Evolutionary conservation across 2,329 filamentous ascomycete species (phyloP).

Genomic region (Dothiorella sarmentorum): DNA sequence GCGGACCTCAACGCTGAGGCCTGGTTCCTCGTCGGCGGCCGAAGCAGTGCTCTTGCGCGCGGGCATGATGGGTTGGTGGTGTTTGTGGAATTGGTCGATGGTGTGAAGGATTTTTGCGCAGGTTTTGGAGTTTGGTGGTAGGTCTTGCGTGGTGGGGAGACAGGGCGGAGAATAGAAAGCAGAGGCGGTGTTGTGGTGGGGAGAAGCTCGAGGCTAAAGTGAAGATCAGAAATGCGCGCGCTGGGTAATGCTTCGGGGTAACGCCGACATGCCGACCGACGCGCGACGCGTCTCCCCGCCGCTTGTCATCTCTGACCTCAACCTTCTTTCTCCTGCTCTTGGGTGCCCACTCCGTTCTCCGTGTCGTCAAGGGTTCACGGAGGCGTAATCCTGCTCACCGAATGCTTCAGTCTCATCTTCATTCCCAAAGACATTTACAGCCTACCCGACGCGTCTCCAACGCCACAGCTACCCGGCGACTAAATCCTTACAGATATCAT

Average conservation of each 20-base stretch:
- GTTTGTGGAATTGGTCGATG: not conserved
- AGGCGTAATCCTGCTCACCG: not conserved
- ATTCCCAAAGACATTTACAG: not conserved
- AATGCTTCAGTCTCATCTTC: not conserved
- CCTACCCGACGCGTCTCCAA: not conserved
- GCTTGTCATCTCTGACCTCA: not conserved
- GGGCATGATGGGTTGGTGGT: conserved; percentile 37
- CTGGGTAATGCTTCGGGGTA: not conserved
- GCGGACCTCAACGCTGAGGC: conserved; percentile 44
- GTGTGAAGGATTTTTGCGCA: not conserved
- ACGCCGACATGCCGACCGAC: not conserved
- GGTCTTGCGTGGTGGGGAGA: not conserved
- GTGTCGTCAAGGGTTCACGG: too few relatives aligned
- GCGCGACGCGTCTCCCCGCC: conserved; percentile 10
- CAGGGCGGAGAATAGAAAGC: not conserved
- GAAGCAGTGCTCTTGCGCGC: conserved; percentile 48
- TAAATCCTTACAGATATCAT: too few relatives aligned
- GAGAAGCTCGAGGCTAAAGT: conserved; percentile 1
- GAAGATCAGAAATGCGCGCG: conserved; percentile 9
- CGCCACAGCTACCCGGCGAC: not conserved
- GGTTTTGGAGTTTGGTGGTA: not conserved
- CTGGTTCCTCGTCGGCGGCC: conserved; percentile 37
- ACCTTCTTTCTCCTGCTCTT: not conserved
- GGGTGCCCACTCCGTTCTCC: too few relatives aligned
- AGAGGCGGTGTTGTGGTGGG: conserved; percentile 7